Evolutionary conservation across 2,329 filamentous ascomycete species (phyloP), one percentile per base, ranked within the genome.

Genomic region (Pyrenophora seminiperda): DNA sequence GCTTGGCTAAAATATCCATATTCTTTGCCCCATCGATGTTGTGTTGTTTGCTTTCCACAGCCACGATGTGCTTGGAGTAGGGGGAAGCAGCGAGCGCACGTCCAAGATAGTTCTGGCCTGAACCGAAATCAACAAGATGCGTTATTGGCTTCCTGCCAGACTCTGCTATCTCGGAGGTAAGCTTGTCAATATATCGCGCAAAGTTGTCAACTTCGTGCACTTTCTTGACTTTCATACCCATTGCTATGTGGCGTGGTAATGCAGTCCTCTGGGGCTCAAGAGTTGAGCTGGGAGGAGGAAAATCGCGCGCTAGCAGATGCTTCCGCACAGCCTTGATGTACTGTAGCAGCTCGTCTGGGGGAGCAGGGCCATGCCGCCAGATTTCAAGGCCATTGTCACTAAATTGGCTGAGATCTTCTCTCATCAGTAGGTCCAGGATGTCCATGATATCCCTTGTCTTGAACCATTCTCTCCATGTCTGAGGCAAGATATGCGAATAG

Each of bases 201-300:
- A 97, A 97, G 67, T 94, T 86, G 52, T 86, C 83, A 24, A 97
- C 94, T 76, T 99, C 94, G 67, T 99, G 94, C 1, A 90, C 81
- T 74, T 99, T 99, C 73, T 99, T 99, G 14, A 88, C 84, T 56
- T 91, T 96, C 94, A 99, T 99, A 3, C 94, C 94, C 11, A 96
- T 83, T 0, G 89, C 83, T 13, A 96, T 83, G 60, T 87, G 82
- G 40, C 84, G 82, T 2, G 90, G 85, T 17, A 96, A 71, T 59
- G 80, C 79, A 4, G 83, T 78, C 47, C 82, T 75, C 47, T 79
- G 78, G 7, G 59, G 49, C 38, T 55, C 45, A 14, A 56, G 27
- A 7, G 37, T 51, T 13, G 65, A 65, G 17, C 61, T 61, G 33
- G 61, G 56, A 5, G 64, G 59, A 34, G 66, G 64, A 47, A 89